These are phyloP conservation scores for Wickerhamiella nectarea DNA, from an alignment of 805 yeast species.

Conservation along the genomic window DNA sequence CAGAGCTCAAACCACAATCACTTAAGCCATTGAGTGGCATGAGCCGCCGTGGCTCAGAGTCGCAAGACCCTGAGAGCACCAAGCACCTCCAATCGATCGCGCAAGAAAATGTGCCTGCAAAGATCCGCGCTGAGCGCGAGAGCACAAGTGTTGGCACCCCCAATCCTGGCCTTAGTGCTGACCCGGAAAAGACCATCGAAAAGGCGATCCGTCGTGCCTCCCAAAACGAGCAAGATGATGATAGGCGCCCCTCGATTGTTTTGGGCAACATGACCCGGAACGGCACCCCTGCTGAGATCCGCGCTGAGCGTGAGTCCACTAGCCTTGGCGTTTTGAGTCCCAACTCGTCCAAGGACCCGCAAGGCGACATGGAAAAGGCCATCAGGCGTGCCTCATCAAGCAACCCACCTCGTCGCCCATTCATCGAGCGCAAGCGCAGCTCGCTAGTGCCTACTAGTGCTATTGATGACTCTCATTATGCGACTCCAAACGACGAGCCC, in stretches of 20 bases:
- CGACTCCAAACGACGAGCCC: not conserved
- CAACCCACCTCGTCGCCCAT: not conserved
- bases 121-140: slow-evolving; percentile 4
- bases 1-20: not conserved
- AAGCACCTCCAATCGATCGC: not conserved
- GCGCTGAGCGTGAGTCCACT: slow-evolving; percentile 1
- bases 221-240: not conserved
- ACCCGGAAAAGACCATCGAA: not conserved
- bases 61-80: not conserved
- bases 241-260: not conserved
- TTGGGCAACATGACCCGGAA: not conserved
- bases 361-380: not conserved
- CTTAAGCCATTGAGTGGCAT: not conserved
- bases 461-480: not conserved
- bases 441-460: not conserved
- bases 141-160: not conserved
- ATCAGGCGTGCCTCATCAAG: not conserved
- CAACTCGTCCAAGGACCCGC: not conserved
- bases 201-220: slow-evolving; percentile 2
- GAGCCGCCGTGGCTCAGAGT: not conserved
- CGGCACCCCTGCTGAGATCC: not conserved
- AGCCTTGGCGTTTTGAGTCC: not conserved
- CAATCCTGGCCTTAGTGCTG: not conserved
- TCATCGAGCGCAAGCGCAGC: not conserved
- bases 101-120: not conserved